Base-by-base conservation (phyloP, 345 rosid genomes). In the Eutrema japonicum region DNA sequence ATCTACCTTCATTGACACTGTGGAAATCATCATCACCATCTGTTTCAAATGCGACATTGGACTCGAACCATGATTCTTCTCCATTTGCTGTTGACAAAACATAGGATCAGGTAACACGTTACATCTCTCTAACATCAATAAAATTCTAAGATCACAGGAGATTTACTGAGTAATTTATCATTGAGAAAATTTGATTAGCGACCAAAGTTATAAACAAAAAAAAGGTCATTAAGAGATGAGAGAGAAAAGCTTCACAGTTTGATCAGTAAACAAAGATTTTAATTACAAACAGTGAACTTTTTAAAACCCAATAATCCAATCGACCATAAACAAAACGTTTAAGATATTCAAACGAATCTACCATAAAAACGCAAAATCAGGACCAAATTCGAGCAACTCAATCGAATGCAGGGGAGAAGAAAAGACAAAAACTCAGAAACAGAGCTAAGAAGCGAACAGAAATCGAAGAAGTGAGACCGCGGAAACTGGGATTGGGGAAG, bases 1-100 rank as follows among this genome's bases (percentile, higher is more conserved):
- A 14, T 79, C n/a, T 80, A 91, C 97, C 97, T 62, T 91, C 97
- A 32, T 83, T 81, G 27, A 94, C 89, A 72, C 98, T 94, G 61
- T 87, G 81, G 42, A 85, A 94, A 53, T 94, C 99, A 12, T 92
- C 98, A 13, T 95, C 99, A 73, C 86, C 68, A 67, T 94, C 97
- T 37, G 97, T 86, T 72, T 90, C 99, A 78, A 88, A 85, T 38
- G 67, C 72, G 8, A 82, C 82, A 65, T 74, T 80, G 35, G 98
- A 80, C 78, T 95, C 99, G 67, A 80, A 90, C 94, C 96, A 95
- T 9, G 87, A 77, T 36, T 79, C 86, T 10, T 95, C 92, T 8
- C 70, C 76, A 46, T 80, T 90, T 75, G 90, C 96, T 85, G 84
- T 79, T 52, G 65, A 62, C 30, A 74, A 64, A 42, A 73, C 10